A percentile compares a stretch with the other conserved stretches of the same genome.
Conservation (phyloP, 164 flowering plant species). For the Sextonia rubra region DNA sequence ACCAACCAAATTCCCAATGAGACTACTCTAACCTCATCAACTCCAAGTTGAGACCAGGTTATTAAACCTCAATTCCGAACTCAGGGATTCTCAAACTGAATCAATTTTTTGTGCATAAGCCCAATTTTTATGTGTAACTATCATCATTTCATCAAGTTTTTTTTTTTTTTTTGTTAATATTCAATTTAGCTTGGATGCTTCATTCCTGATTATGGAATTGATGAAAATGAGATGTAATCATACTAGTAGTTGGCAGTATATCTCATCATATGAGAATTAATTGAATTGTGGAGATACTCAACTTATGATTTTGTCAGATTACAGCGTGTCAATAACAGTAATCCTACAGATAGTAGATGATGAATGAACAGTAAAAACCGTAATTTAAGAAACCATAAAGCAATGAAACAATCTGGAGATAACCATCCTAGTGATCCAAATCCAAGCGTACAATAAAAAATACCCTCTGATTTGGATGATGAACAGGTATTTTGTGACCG, state of each 20-base stretch:
- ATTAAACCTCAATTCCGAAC: not conserved
- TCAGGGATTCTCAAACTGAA: not conserved
- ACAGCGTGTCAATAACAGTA: not conserved
- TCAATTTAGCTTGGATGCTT: not conserved
- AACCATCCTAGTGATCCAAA: not conserved
- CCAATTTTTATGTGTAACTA: not conserved
- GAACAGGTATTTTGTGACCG: not conserved
- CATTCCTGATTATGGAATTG: not conserved
- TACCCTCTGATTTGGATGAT: constrained; percentile 1
- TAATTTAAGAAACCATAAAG: not conserved
- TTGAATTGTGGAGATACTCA: not conserved
- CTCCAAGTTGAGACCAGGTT: not conserved
- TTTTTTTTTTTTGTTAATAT: too few species aligned
- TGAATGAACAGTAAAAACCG: too few species aligned
- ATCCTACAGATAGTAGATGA: too few species aligned
- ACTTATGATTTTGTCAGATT: not conserved
- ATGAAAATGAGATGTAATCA: not conserved
- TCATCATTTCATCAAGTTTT: not conserved
- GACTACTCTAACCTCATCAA: not conserved
- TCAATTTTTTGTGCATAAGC: not conserved
- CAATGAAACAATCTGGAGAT: not conserved
- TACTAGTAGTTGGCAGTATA: not conserved
- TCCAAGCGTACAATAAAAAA: not conserved
- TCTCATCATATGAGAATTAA: not conserved
- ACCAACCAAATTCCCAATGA: not conserved